These are phyloP conservation scores for Articulospora tetracladia DNA, from an alignment of 495 filamentous ascomycete genomes.

Conservation along the genomic window DNA sequence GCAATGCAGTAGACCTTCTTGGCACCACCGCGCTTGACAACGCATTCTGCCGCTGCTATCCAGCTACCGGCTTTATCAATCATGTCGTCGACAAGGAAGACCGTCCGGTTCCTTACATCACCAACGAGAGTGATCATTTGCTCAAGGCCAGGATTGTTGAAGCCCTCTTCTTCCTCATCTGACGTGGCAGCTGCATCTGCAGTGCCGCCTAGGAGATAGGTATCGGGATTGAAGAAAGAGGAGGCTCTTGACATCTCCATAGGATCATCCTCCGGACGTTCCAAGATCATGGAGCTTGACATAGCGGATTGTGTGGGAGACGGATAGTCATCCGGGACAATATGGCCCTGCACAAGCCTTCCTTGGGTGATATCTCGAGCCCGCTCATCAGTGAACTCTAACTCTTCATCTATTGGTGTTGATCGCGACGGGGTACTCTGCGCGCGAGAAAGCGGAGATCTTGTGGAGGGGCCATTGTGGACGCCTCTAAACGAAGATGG, in stretches of 20 bases:
- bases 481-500: slow-evolving; percentile 16
- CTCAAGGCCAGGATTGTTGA: slow-evolving; percentile 70
- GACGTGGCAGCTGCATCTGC: slow-evolving; percentile 73
- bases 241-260: slow-evolving; percentile 54
- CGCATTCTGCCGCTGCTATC: slow-evolving; percentile 98
- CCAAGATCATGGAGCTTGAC: slow-evolving; percentile 45
- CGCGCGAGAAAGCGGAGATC: slow-evolving; percentile 22
- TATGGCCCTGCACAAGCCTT: slow-evolving; percentile 89
- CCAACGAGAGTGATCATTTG: slow-evolving; percentile 95
- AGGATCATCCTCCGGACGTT: slow-evolving; percentile 47
- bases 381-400: slow-evolving; percentile 80
- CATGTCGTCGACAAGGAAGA: slow-evolving; percentile 97
- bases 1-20: slow-evolving; percentile 97
- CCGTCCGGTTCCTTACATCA: slow-evolving; percentile 78
- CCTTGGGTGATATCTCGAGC: slow-evolving; percentile 89
- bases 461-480: background rate
- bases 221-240: slow-evolving; percentile 47
- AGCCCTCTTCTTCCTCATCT: slow-evolving; percentile 84
- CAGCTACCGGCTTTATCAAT: slow-evolving; percentile 96
- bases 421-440: slow-evolving; percentile 12
- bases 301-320: slow-evolving; percentile 66
- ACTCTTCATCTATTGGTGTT: slow-evolving; percentile 39
- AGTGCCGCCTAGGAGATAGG: slow-evolving; percentile 75
- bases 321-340: slow-evolving; percentile 92
- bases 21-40: slow-evolving; percentile 86